phyloP scores from a whole-genome alignment of 2,329 filamentous ascomycete genomes.

The Xylariaceae sp. region DNA sequence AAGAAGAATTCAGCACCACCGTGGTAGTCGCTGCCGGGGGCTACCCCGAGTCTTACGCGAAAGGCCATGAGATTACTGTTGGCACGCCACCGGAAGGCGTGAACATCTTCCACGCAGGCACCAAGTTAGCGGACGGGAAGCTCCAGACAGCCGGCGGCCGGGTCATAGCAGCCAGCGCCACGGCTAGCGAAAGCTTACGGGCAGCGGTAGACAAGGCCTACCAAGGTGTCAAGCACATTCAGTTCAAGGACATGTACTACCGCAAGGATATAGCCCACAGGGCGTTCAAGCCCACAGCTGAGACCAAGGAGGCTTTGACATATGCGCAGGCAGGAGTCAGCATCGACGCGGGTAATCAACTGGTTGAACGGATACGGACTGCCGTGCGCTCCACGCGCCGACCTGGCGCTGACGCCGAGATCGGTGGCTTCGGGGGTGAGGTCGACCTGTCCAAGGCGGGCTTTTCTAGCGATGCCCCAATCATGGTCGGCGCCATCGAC shows the following conservation, averaged over 20 bases:
- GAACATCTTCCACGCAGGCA: slow-evolving; percentile 91
- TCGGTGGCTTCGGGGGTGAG: slow-evolving; percentile 90
- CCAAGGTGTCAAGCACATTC: slow-evolving; percentile 69
- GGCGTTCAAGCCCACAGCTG: slow-evolving; percentile 47
- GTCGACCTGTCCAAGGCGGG: slow-evolving; percentile 72
- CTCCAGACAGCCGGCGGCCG: slow-evolving; percentile 79
- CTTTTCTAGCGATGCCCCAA: slow-evolving; percentile 62
- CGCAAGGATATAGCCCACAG: slow-evolving; percentile 88
- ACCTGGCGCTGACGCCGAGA: slow-evolving; percentile 83
- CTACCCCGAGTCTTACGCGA: slow-evolving; percentile 81
- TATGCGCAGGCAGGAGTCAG: slow-evolving; percentile 92
- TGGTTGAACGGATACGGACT: slow-evolving; percentile 87
- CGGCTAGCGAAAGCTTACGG: slow-evolving; percentile 63
- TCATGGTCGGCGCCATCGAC: slow-evolving; percentile 90
- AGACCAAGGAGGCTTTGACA: slow-evolving; percentile 58
- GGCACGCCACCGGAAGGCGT: slow-evolving; percentile 42
- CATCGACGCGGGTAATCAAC: slow-evolving; percentile 88
- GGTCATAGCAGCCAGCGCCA: slow-evolving; percentile 88
- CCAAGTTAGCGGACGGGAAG: slow-evolving; percentile 55
- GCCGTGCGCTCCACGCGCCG: slow-evolving; percentile 81
- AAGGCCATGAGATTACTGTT: slow-evolving; percentile 61
- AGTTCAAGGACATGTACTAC: slow-evolving; percentile 86
- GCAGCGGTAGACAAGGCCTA: slow-evolving; percentile 87
- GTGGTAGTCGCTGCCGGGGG: slow-evolving; percentile 91
- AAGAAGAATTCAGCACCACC: slow-evolving; percentile 71